Evolutionary conservation across 345 rosid genomes (phyloP).

Genomic region (Pistacia integerrima): DNA sequence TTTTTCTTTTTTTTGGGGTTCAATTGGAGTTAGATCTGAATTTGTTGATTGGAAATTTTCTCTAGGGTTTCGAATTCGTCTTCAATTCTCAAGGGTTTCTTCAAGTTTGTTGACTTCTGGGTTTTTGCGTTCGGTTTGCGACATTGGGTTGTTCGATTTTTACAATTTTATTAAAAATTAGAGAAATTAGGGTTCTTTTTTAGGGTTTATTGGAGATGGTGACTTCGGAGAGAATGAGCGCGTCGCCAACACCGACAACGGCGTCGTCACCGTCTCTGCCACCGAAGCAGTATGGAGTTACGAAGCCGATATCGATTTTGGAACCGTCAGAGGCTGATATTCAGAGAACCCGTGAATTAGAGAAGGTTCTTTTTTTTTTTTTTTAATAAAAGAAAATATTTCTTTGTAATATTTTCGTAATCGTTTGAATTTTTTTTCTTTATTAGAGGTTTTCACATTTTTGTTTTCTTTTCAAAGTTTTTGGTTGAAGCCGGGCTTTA

Average conservation of each 20-base stretch:
- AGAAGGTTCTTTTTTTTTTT: slow-evolving; percentile 39
- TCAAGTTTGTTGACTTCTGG: neutral
- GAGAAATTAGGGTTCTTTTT: slow-evolving; percentile 14
- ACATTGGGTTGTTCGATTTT: neutral
- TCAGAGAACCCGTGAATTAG: slow-evolving; percentile 48
- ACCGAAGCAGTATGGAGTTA: slow-evolving; percentile 46
- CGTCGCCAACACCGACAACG: slow-evolving; percentile 21
- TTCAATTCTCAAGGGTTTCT: neutral
- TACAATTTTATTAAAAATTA: neutral
- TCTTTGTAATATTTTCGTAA: neutral
- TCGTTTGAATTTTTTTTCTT: neutral
- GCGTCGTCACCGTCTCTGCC: neutral
- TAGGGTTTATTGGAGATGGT: slow-evolving; percentile 29
- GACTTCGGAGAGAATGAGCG: slow-evolving; percentile 43
- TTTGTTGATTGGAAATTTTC: neutral
- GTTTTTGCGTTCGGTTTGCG: neutral
- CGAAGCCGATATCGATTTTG: slow-evolving; percentile 60
- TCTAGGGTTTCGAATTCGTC: slow-evolving; percentile 7
- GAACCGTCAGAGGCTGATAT: slow-evolving; percentile 59
- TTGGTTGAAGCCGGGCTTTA: slow-evolving; percentile 56
- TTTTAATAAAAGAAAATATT: neutral
- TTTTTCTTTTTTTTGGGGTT: neutral
- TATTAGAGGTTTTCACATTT: neutral
- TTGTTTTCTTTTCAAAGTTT: slow-evolving; percentile 35
- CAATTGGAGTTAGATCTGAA: slow-evolving; percentile 3